Base-by-base conservation (phyloP, 345 rosid genomes). In the Salix caprea region DNA sequence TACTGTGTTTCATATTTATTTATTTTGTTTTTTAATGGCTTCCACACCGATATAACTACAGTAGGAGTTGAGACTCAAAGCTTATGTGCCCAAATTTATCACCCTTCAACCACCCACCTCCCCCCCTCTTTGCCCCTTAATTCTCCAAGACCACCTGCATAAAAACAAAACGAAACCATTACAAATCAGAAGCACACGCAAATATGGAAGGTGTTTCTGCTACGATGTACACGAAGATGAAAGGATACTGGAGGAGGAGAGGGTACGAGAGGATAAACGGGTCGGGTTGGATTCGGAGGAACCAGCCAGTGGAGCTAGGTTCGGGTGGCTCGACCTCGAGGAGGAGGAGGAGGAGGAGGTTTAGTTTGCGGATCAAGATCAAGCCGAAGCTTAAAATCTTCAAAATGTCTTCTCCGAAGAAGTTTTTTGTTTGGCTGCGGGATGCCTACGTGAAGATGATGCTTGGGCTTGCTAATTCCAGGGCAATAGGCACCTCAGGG, bases 371-470 rank as follows among this genome's bases (percentile, higher is more conserved):
- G 84, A 79, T 90, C 78, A 90, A 88, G 89, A 72, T 80, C 69
- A 84, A 76, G 78, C 86, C 89, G 1, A 88, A 83, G 85, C 79
- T 88, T 10, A 79, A 74, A 73, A 44, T 85, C 60, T n/a, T 74
- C 5, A 74, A 61, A 61, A 26, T 60, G 32, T 30, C 82, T 0
- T 76, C 86, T 30, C 92, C 94, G 13, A 91, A 85, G 84, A 85
- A 78, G 81, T 28, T 86, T 36, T 36, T 90, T 24, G 83, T 84
- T 34, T 88, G 92, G 88, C 84, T 91, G 18, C 79, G 96, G 2
- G 94, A 90, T 74, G 88, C 91, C n/a, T 90, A 88, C 76, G 89
- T 87, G 70, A 90, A 82, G 28, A 84, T 87, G 94, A 90, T 90
- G 94, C 74, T 90, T 39, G 70, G 88, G 18, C 50, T 90, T 6